Conservation (phyloP, 1,284 basidiomycete genomes). For the Ganoderma resinaceum region DNA sequence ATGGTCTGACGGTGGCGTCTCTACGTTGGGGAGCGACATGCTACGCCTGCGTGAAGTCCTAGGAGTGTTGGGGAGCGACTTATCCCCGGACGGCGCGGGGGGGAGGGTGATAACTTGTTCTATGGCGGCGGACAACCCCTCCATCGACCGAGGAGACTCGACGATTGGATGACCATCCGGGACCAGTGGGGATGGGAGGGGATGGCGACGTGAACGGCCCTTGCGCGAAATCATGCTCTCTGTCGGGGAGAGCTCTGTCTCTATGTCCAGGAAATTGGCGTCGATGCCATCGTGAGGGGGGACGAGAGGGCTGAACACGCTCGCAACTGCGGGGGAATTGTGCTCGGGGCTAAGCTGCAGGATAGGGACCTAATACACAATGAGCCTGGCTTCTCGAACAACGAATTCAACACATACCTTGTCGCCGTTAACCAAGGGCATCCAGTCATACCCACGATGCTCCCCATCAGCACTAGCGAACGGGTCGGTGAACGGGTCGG, state of each 20-base stretch:
- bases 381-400: background rate
- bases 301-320: constrained; percentile 31
- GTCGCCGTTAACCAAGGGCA: constrained; percentile 29
- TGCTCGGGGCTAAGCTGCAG: constrained; percentile 25
- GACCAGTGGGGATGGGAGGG: constrained; percentile 30
- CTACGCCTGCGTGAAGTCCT: constrained; percentile 29
- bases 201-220: constrained; percentile 35
- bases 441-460: constrained; percentile 33
- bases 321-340: constrained; percentile 8
- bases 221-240: constrained; percentile 11
- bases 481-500: constrained; percentile 23
- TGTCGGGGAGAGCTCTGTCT: constrained; percentile 28
- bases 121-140: background rate
- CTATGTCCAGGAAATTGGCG: constrained; percentile 23
- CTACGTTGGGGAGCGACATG: constrained; percentile 24
- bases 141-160: constrained; percentile 1
- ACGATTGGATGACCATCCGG: background rate
- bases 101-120: constrained; percentile 23
- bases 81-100: constrained; percentile 22
- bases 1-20: constrained; percentile 24
- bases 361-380: constrained; percentile 21
- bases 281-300: constrained; percentile 36
- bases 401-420: constrained; percentile 18
- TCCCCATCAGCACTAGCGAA: constrained; percentile 24
- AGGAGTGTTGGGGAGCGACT: constrained; percentile 25